Base-by-base conservation (phyloP, 2,329 filamentous ascomycete species). In the Nigrospora sphaerica region DNA sequence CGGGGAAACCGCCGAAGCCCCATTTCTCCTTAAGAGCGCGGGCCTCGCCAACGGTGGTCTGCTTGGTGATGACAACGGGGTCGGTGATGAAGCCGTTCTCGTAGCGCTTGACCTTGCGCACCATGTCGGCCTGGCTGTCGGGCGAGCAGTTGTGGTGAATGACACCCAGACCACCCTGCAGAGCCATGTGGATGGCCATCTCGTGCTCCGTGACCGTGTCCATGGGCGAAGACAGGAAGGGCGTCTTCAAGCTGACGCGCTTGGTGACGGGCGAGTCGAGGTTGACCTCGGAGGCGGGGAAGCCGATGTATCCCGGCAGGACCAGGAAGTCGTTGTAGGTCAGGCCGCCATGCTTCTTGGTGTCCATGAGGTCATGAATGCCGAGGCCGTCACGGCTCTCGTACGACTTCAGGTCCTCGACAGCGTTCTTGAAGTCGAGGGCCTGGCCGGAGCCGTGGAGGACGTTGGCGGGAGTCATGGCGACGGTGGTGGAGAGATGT, bases 111-210 rank as follows among this genome's bases (percentile, higher is more conserved):
- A 98, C 93, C 77, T 96, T 97, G 69, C 89, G 83, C 57, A 98
- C 88, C 93, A 98, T 98, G 74, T 95, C 91, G 55, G 93, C 93
- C 75, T 98, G 93, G 46, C 88, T 88, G 28, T 97, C 89, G 31
- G 91, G 81, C n/a, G 91, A 93, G 80, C 93, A 98, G 77, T 98
- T 98, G 81, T 98, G 93, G 77, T 98, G 93, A 57, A 98, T 95
- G 58, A 98, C 90, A 72, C 93, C 88, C 16, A 95, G 76, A 61
- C 88, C 88, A 59, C 88, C 88, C 63, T 93, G 85, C 32, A 93
- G 78, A 44, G 88, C 88, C 79, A 95, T 95, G 73, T 96, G 88
- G 60, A 98, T 97, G 54, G 93, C 95, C 95, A 98, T 98, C 68
- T 95, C 92, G 73, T 95, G 88, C 75, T 98, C 93, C 38, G 95